Evolutionary conservation across 2,329 filamentous ascomycete genomes (phyloP), one percentile per base, ranked within the genome.

Genomic region (Chaetomium sp.): DNA sequence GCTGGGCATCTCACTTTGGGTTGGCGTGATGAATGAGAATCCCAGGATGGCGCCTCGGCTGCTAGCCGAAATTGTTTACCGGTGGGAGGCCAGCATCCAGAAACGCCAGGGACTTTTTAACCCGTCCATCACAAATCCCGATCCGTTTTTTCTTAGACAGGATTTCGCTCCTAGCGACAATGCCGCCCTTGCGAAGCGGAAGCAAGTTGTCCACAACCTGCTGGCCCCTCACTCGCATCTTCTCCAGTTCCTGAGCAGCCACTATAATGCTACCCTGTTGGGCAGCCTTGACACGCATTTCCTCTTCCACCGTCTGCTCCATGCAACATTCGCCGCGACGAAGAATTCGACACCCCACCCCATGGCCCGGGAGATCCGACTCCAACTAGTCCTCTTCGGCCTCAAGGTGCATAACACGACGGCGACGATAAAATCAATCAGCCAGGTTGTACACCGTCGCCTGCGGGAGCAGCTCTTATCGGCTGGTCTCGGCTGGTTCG

Each of bases 11-110:
- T 96, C 94, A 4, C 76, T 99, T 6, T 99, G 94, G 94, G 84
- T 96, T 58, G 94, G 94, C 33, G 89, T 97, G 11, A 95, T 97
- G 66, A 94, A 97, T 65, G 94, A 99, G 69, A 97, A 96, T 66
- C 89, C 91, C 2, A 81, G 82, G 54, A 86, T 96, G 71, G 91
- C 96, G 70, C 82, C 92, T 7, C 85, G 91, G 58, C 84, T 99
- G 54, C 74, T 99, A 36, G 85, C 85, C 52, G 90, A 95, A 68
- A 89, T 97, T 64, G 87, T 88, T 8, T 87, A 94, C 67, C 88
- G 92, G 60, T 99, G 92, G 89, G 92, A 97, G 70, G 78, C 80
- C 55, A 94, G 88, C 4, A 85, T 96, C 46, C 81, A 88, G 56
- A 85, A 82, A 63, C 84, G 82, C 59, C 80, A 87, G 52, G 94